A percentile compares a stretch with the other conserved stretches of the same genome.
Evolutionary conservation across 2,329 filamentous ascomycete genomes (phyloP).

Genomic region (Fusarium beomiforme): DNA sequence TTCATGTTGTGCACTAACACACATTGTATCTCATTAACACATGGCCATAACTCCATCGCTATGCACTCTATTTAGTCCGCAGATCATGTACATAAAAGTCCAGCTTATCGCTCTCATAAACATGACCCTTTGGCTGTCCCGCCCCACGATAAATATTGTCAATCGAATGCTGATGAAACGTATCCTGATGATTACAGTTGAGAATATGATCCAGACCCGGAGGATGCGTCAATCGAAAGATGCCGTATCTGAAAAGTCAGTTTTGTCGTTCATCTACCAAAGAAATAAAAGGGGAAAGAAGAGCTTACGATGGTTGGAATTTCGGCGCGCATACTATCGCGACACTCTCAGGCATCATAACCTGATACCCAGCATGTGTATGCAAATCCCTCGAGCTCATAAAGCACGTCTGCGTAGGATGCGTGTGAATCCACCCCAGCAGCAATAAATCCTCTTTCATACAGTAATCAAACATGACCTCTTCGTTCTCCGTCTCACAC

Average conservation of each 20-base stretch:
- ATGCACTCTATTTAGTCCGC: constrained; percentile 48
- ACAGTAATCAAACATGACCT: constrained; percentile 87
- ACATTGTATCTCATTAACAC: neutral
- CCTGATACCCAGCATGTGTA: constrained; percentile 92
- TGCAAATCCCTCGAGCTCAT: constrained; percentile 96
- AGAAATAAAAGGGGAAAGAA: too few species aligned
- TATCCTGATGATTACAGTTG: constrained; percentile 77
- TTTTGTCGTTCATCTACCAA: neutral
- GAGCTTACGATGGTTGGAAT: constrained; percentile 76
- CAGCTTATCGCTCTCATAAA: constrained; percentile 73
- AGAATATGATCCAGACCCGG: constrained; percentile 89
- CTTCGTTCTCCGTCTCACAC: constrained; percentile 92
- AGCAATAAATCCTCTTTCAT: constrained; percentile 85
- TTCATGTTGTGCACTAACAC: neutral
- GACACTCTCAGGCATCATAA: constrained; percentile 96
- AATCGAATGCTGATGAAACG: constrained; percentile 81
- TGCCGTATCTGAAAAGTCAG: constrained; percentile 74
- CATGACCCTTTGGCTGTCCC: constrained; percentile 71
- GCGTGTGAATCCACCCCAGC: constrained; percentile 97
- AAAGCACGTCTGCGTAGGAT: constrained; percentile 96
- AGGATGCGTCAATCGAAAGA: constrained; percentile 93
- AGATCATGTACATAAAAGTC: constrained; percentile 69
- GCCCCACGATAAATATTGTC: constrained; percentile 83
- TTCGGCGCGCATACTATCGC: constrained; percentile 95
- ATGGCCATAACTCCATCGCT: constrained; percentile 34